phyloP scores from a whole-genome alignment of 176 grass and related monocot species.

The Thalia dealbata region DNA sequence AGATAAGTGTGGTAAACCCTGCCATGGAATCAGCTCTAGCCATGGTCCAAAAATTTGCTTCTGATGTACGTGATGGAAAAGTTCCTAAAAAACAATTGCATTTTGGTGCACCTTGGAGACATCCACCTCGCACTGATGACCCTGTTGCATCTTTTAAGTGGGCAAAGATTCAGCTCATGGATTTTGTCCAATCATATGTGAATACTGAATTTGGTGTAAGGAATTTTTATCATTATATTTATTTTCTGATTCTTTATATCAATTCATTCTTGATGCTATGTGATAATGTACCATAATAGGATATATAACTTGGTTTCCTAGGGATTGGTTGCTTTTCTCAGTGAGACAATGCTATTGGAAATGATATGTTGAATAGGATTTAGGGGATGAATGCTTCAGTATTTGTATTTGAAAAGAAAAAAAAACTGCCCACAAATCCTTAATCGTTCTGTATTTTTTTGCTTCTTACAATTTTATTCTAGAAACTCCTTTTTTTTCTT shows the following conservation, averaged over 20 bases:
- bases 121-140: slow-evolving; percentile 40
- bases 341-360: too few species aligned
- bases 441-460: too few species aligned
- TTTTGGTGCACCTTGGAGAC: slow-evolving; percentile 86
- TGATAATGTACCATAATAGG: neutral
- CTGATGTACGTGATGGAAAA: slow-evolving; percentile 55
- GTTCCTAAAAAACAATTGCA: slow-evolving; percentile 51
- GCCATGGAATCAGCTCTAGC: slow-evolving; percentile 69
- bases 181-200: slow-evolving; percentile 80
- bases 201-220: slow-evolving; percentile 90
- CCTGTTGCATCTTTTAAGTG: slow-evolving; percentile 46
- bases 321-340: too few species aligned
- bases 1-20: slow-evolving; percentile 86
- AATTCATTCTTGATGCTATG: neutral
- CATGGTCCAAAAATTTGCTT: slow-evolving; percentile 75
- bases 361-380: too few species aligned
- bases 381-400: too few species aligned
- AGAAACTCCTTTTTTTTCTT: too few species aligned
- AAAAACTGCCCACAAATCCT: too few species aligned
- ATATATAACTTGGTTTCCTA: too few species aligned
- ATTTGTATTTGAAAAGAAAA: too few species aligned
- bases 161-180: slow-evolving; percentile 94
- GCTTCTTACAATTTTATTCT: too few species aligned
- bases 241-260: neutral
- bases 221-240: slow-evolving; percentile 14